A percentile compares a stretch with the other conserved stretches of the same genome.
phyloP scores from a whole-genome alignment of 306 rosid species.

The Urtica urens region DNA sequence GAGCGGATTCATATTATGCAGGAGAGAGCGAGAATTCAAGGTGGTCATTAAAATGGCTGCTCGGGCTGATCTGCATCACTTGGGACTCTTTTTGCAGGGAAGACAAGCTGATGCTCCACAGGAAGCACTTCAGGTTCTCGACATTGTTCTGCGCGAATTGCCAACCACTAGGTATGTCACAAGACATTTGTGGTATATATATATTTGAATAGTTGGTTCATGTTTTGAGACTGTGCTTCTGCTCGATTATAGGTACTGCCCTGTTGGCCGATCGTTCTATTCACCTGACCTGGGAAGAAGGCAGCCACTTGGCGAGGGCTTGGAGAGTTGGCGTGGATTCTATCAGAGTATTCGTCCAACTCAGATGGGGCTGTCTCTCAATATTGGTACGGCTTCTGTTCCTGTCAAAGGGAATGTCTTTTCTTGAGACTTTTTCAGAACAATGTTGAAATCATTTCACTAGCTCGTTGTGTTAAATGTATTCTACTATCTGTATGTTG shows the following conservation, averaged over 20 bases:
- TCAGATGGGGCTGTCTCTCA: slow-evolving; percentile 89
- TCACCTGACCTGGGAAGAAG: slow-evolving; percentile 72
- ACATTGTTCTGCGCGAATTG: slow-evolving; percentile 83
- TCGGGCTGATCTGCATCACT: slow-evolving; percentile 86
- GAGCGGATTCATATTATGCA: slow-evolving; percentile 22
- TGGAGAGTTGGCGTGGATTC: slow-evolving; percentile 99
- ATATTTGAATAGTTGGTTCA: neutral
- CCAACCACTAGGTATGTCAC: slow-evolving; percentile 64
- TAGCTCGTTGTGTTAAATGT: neutral
- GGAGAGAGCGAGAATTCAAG: slow-evolving; percentile 72
- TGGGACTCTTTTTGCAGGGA: slow-evolving; percentile 86
- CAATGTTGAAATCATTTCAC: neutral
- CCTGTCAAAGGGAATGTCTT: neutral
- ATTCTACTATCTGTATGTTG: neutral
- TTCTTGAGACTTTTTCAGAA: neutral
- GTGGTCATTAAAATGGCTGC: slow-evolving; percentile 90
- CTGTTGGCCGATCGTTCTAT: slow-evolving; percentile 95
- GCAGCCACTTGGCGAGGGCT: slow-evolving; percentile 85
- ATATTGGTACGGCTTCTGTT: slow-evolving; percentile 44
- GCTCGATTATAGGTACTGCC: slow-evolving; percentile 51
- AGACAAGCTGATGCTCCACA: slow-evolving; percentile 95
- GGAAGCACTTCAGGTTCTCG: slow-evolving; percentile 94
- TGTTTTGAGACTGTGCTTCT: neutral
- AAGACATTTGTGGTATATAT: neutral
- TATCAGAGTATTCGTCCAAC: slow-evolving; percentile 98